Percentiles rank a stretch among this genome's conserved stretches.
phyloP scores from a whole-genome alignment of 75 land plant species.

The Adiantum capillusveneris region DNA sequence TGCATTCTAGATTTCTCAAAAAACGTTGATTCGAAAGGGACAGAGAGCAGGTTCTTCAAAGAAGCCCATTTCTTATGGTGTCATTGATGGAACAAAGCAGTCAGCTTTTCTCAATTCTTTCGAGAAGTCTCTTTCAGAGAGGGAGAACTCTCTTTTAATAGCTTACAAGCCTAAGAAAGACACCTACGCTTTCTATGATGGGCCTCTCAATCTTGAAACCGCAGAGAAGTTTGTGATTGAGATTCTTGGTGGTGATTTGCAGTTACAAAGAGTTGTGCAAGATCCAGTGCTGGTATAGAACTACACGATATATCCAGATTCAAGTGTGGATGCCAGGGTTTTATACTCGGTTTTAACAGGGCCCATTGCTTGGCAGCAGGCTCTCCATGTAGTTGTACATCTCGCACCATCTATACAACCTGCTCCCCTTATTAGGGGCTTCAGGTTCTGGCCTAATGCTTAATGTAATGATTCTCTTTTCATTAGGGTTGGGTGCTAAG shows the following conservation, averaged over 20 bases:
- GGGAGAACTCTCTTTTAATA: slow-evolving; percentile 41
- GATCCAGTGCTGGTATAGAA: slow-evolving; percentile 38
- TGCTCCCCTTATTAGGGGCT: too few relatives aligned
- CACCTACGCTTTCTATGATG: slow-evolving; percentile 47
- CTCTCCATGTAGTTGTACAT: too few relatives aligned
- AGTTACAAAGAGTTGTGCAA: slow-evolving; percentile 38
- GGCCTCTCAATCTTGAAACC: slow-evolving; percentile 41
- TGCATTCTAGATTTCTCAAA: slow-evolving; percentile 67
- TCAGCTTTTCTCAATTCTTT: slow-evolving; percentile 54
- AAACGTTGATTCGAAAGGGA: slow-evolving; percentile 42
- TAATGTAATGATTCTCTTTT: too few relatives aligned
- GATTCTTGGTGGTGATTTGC: slow-evolving; percentile 68
- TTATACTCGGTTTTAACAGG: too few relatives aligned
- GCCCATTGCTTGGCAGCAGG: too few relatives aligned
- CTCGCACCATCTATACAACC: too few relatives aligned
- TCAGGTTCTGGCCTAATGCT: too few relatives aligned
- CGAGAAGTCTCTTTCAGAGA: slow-evolving; percentile 42
- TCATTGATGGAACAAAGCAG: slow-evolving; percentile 65
- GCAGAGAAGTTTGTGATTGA: slow-evolving; percentile 56
- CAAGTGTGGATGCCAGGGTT: too few relatives aligned
- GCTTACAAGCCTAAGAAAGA: slow-evolving; percentile 84
- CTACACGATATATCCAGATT: too few relatives aligned
- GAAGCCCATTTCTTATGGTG: slow-evolving; percentile 43
- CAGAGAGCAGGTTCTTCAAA: slow-evolving; percentile 14
- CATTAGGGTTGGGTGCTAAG: too few relatives aligned